Percentiles rank a stretch among this genome's conserved stretches.
Conservation (phyloP, 352 stramenopile genomes). For the Phytophthora fragariaefolia region DNA sequence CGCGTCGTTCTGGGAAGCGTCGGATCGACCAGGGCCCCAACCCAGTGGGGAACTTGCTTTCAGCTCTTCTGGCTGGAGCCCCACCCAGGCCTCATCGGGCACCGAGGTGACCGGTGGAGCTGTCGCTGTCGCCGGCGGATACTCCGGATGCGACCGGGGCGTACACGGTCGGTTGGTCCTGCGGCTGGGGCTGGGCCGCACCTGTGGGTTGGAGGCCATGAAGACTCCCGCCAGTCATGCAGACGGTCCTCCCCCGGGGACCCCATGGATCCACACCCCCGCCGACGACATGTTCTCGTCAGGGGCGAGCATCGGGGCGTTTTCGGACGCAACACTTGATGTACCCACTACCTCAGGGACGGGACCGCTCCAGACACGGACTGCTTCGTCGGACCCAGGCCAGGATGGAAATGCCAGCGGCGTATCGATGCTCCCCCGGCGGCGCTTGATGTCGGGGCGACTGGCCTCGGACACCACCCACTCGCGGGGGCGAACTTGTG, state of each 20-base stretch:
- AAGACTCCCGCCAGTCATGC: background rate
- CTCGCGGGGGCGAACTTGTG: constrained; percentile 1
- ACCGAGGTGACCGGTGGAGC: too few relatives aligned
- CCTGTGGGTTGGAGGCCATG: background rate
- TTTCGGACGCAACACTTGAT: constrained; percentile 1
- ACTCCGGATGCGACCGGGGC: background rate
- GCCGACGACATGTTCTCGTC: constrained; percentile 11
- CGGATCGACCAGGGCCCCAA: background rate
- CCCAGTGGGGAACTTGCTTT: background rate
- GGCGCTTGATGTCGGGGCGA: constrained; percentile 2
- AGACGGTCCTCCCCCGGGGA: background rate
- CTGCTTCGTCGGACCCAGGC: background rate
- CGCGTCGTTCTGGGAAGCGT: background rate
- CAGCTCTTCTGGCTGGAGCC: too few relatives aligned
- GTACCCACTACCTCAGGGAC: background rate
- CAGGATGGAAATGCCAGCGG: background rate
- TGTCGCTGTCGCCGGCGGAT: background rate
- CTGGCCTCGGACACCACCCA: background rate
- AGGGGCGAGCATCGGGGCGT: constrained; percentile 5
- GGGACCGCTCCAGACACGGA: background rate
- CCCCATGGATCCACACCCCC: background rate
- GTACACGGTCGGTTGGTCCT: background rate
- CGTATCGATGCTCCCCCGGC: background rate
- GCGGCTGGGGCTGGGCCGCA: background rate
- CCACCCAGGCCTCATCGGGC: too few relatives aligned